Evolutionary conservation across 345 rosid species (phyloP), one percentile per base, ranked within the genome.

Genomic region (Heritiera fomes): DNA sequence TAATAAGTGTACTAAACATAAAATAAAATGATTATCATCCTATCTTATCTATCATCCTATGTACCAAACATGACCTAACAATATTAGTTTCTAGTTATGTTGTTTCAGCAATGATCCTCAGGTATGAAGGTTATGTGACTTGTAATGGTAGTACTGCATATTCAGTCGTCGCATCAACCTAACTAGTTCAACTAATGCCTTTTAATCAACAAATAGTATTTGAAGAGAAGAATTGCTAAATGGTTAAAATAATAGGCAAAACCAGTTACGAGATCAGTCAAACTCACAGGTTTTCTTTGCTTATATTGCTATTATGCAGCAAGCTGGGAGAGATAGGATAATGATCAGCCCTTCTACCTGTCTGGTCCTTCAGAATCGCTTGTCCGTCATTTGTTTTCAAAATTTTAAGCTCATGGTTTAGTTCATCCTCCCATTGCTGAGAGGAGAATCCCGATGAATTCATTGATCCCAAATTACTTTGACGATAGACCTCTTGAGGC

Each of bases 231-330:
- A 50, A 50, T 30, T 52, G 30, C 28, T 50, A 71, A 49, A 50
- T 8, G 45, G 14, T 8, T 12, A 30, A 74, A 3, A 43, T 20
- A 56, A 9, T 74, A 59, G 14, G 46, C 34, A 9, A 14, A 68
- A 52, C 28, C 41, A n/a, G 63, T 40, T 77, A 80, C 17, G 64
- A 76, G 58, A 77, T 79, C 52, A 76, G 55, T 55, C 34, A 80
- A 66, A 88, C 99, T 91, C 79, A 96, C 99, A 84, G 75, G 90
- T 81, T 91, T 78, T 94, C 98, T 89, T 89, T 93, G 89, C 80
- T 91, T 79, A 90, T 85, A 81, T 67, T 88, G 83, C 75, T 76
- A 60, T 87, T 89, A 71, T 96, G 99, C 84, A 96, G 82, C 83
- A 92, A 78, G 84, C 99, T 94, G 18, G 99, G 99, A 65, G 97